Evolutionary conservation across 306 rosid species (phyloP), one percentile per base, ranked within the genome.

Genomic region (Fagus sylvatica): DNA sequence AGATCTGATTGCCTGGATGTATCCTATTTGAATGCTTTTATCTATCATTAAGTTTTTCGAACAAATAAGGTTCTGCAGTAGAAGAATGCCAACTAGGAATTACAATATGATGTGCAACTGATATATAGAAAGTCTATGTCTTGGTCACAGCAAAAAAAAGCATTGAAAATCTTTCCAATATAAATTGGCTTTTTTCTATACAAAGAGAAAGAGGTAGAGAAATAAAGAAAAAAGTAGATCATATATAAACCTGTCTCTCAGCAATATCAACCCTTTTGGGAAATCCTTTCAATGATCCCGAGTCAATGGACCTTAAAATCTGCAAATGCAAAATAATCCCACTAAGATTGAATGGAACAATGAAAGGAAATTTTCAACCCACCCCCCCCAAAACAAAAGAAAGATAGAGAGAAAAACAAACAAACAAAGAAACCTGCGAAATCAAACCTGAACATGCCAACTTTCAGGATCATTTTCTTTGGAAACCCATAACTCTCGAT

Each of bases 361-460:
- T n/a, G 19, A 10, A 61, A 74, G 72, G 67, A 62, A 61, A 68
- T 7, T 65, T 37, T 64, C 48, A 64, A 15, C 39, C 65, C 4
- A 4, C 65, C 28, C 54, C 39, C 15, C 60, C 7, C 16, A 54
- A 54, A 76, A 37, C n/a, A 33, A 49, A 76, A 55, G 22, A 76
- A 73, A 74, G 42, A 22, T 22, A 22, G 28, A 22, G 28, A 22
- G 28, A 22, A 22, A 22, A 22, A 22, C 28, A 22, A 22, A 22
- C 28, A 73, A 62, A 39, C 43, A 73, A 76, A 55, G 51, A 80
- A 76, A 71, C 36, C 82, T 75, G 64, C 77, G 67, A 22, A 55
- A 79, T 76, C 87, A 48, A 74, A 94, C 99, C 99, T 95, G 99
- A 84, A 93, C 93, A 83, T 93, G 97, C 98, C 99, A 93, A 86